A percentile compares a stretch with the other conserved stretches of the same genome.
phyloP scores from a whole-genome alignment of 2,329 filamentous ascomycete species.

The Cladophialophora chaetospira region DNA sequence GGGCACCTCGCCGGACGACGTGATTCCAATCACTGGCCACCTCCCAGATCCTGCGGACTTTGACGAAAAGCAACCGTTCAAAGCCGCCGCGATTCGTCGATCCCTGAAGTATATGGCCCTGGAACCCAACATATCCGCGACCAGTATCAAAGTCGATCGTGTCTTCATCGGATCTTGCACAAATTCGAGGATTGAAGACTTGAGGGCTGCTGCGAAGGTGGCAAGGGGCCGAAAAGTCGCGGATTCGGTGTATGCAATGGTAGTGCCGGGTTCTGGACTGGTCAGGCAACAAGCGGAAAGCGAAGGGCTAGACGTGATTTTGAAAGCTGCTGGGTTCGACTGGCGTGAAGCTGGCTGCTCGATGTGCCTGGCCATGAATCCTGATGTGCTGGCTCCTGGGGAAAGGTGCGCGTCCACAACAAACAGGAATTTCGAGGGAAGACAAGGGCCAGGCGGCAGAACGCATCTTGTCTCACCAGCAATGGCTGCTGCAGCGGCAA shows the following conservation, averaged over 20 bases:
- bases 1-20: conserved; percentile 95
- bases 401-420: conserved; percentile 94
- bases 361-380: conserved; percentile 99
- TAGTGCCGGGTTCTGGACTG: conserved; percentile 90
- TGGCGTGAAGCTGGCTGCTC: conserved; percentile 98
- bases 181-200: conserved; percentile 92
- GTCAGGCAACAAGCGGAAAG: conserved; percentile 88
- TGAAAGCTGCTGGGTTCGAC: conserved; percentile 88
- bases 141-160: conserved; percentile 88
- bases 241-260: conserved; percentile 86
- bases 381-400: conserved; percentile 86
- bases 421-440: conserved; percentile 96
- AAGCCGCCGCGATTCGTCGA: conserved; percentile 75
- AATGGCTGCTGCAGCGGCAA: conserved; percentile 88
- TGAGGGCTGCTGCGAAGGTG: conserved; percentile 80
- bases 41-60: conserved; percentile 91
- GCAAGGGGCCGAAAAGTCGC: conserved; percentile 86
- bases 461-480: conserved; percentile 96
- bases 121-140: conserved; percentile 78
- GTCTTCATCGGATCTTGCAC: conserved; percentile 98
- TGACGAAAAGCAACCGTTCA: conserved; percentile 62
- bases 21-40: conserved; percentile 84
- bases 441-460: conserved; percentile 84
- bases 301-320: conserved; percentile 91
- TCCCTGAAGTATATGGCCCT: conserved; percentile 96